A percentile compares a stretch with the other conserved stretches of the same genome.
Conservation (phyloP, 1,139 yeast genomes). For the Candida sanyaensis region DNA sequence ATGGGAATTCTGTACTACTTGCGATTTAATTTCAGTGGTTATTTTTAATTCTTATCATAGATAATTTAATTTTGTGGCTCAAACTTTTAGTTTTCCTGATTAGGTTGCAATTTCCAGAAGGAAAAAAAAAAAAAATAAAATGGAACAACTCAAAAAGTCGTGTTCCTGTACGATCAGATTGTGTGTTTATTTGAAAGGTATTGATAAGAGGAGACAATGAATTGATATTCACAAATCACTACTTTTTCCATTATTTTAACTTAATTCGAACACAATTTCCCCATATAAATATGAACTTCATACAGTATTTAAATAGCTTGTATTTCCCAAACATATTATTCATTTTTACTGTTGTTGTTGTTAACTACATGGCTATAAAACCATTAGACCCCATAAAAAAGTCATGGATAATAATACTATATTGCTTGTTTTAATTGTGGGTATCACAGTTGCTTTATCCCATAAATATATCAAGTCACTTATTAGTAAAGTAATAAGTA, state of each 20-base stretch:
- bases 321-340: no score
- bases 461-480: slow-evolving; percentile 8
- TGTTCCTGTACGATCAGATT: background rate
- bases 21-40: no score
- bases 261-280: slow-evolving; percentile 4
- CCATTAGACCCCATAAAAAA: no score
- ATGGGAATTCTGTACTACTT: no score
- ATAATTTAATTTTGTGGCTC: background rate
- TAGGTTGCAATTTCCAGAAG: slow-evolving; percentile 2
- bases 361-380: no score
- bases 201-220: background rate
- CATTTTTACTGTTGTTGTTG: no score
- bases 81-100: background rate
- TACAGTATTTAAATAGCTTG: no score
- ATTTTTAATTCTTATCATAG: background rate
- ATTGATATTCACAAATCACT: background rate
- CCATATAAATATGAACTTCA: no score
- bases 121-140: no score
- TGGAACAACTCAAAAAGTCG: no score
- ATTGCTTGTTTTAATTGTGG: slow-evolving; percentile 8
- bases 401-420: slow-evolving; percentile 8
- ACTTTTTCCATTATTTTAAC: slow-evolving; percentile 6
- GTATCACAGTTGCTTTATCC: slow-evolving; percentile 8
- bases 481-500: background rate
- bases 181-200: background rate